Evolutionary conservation across 495 filamentous ascomycete genomes (phyloP), one percentile per base, ranked within the genome.

Genomic region (Hypoxylon trugodes): DNA sequence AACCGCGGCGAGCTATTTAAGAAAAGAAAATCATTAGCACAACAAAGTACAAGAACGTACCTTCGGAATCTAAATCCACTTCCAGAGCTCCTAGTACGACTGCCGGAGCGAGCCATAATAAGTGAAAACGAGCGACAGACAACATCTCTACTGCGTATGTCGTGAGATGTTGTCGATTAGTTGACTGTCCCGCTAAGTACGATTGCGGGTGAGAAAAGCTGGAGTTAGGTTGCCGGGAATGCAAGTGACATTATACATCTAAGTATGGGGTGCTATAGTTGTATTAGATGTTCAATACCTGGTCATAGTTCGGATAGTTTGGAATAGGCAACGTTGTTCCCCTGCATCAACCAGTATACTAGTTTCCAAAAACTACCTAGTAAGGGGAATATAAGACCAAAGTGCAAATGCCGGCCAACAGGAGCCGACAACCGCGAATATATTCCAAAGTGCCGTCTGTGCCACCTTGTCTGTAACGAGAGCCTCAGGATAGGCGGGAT

Each of bases 71-170:
- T 22, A 73, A 36, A 49, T 73, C 54, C n/a, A 70, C 70, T 32
- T 70, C 57, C 12, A 73, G 58, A 13, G 70, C 70, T 28, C 60
- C 70, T 41, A 59, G 53, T 1, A 69, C 69, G 12, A 37, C 59
- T 10, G 67, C 54, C 55, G 69, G 69, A 58, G 62, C 59, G 26
- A 71, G 61, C 46, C 65, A 61, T 53, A 71, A 36, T 41, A 66
- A 4, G 10, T 58, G 51, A 42, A 63, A 48, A 52, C 40, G 37
- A 22, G 53, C 9, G 45, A 49, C 36, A 18, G 46, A 41, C 21
- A 42, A 37, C 65, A 71, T 66, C 2, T 59, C 43, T 41, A n/a
- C 48, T 16, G 21, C 12, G 25, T 40, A 37, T 22, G 21, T 37
- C 38, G 47, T 19, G 26, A 9, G 41, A 58, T 35, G 22, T 5